Conservation (phyloP, 1,284 basidiomycete species). For the Chalciporus piperatoides region DNA sequence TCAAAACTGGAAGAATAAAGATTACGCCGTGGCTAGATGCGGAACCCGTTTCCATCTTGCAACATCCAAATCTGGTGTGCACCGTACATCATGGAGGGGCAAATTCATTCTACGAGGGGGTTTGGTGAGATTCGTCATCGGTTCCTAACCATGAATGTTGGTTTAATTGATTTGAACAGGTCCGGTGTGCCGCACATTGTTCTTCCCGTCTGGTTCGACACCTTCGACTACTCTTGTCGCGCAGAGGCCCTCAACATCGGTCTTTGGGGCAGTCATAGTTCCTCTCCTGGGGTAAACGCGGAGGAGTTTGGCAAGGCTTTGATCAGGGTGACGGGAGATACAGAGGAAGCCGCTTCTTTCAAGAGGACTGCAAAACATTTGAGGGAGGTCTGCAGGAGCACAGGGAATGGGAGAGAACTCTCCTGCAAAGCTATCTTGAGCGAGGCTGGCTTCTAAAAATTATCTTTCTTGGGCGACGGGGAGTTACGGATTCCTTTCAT, state of each 20-base stretch:
- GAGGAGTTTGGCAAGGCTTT: constrained; percentile 12
- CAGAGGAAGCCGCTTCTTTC: constrained; percentile 7
- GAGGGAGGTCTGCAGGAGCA: constrained; percentile 9
- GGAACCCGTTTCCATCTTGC: constrained; percentile 14
- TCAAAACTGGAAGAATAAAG: constrained; percentile 1
- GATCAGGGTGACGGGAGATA: constrained; percentile 10
- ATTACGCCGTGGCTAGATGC: constrained; percentile 12
- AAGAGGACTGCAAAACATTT: constrained; percentile 7
- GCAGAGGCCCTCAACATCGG: constrained; percentile 17
- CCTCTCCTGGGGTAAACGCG: constrained; percentile 10
- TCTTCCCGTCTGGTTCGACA: constrained; percentile 18
- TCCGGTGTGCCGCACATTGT: constrained; percentile 12
- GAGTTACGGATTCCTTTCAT: no score
- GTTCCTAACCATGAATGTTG: background rate
- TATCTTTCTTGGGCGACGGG: no score
- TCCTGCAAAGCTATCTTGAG: constrained; percentile 3
- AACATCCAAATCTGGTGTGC: constrained; percentile 16
- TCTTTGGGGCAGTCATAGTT: constrained; percentile 7
- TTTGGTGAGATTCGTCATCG: constrained; percentile 11
- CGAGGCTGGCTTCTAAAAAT: background rate
- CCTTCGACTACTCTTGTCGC: constrained; percentile 13
- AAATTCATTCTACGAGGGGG: constrained; percentile 18
- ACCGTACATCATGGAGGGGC: constrained; percentile 18
- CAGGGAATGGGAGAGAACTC: constrained; percentile 9
- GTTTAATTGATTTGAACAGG: background rate